Evolutionary conservation across 2,329 filamentous ascomycete species (phyloP).

Genomic region (Kalaharituber pfeilii): DNA sequence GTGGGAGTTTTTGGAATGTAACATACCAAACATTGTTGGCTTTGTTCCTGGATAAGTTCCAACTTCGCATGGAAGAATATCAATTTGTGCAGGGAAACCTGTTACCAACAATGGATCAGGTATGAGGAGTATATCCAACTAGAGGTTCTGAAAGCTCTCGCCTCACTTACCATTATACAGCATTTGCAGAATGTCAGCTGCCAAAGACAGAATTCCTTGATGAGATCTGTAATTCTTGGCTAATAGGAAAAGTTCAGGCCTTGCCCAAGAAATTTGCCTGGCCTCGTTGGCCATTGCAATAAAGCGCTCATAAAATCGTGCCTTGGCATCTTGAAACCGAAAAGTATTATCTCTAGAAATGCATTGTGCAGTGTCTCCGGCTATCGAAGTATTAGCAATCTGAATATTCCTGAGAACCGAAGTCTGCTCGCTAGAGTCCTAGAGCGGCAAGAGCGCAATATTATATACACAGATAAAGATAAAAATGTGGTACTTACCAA

Average conservation of each 20-base stretch:
- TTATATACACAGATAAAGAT: too few relatives aligned
- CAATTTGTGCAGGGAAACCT: conserved; percentile 12
- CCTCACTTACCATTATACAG: background rate
- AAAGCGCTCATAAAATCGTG: background rate
- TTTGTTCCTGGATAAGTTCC: conserved; percentile 9
- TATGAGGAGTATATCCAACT: too few relatives aligned
- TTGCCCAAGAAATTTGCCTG: conserved; percentile 6
- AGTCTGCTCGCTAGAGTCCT: too few relatives aligned
- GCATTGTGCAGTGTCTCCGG: conserved; percentile 25
- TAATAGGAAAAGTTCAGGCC: conserved; percentile 21
- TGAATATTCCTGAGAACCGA: too few relatives aligned
- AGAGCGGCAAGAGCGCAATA: too few relatives aligned
- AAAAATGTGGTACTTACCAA: too few relatives aligned
- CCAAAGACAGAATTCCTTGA: conserved; percentile 24
- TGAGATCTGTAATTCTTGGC: conserved; percentile 25
- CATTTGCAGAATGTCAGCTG: conserved; percentile 23
- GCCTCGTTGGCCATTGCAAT: background rate
- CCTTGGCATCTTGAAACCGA: conserved; percentile 25
- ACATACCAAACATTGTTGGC: conserved; percentile 5
- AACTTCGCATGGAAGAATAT: conserved; percentile 11
- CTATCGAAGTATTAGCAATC: too few relatives aligned
- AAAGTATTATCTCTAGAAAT: conserved; percentile 26
- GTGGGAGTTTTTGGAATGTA: background rate
- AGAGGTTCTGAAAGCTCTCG: background rate
- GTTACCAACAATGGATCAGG: background rate